Evolutionary conservation across 331 rosid genomes (phyloP).

Genomic region (Malus hybrid): DNA sequence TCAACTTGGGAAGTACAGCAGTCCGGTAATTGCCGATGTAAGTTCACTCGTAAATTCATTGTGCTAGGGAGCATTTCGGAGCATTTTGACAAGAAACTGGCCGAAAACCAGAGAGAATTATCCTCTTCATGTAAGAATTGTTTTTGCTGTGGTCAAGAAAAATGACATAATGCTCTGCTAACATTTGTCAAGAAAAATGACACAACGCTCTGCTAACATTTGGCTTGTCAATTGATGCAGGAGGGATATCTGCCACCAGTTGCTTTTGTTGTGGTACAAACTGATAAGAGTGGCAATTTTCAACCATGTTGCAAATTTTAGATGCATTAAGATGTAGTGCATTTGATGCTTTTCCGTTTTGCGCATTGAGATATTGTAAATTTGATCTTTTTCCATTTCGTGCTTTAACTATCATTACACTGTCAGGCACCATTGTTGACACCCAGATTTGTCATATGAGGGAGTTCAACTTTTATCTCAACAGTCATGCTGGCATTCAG

Average conservation of each 20-base stretch:
- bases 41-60: neutral
- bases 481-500: constrained; percentile 79
- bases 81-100: constrained; percentile 33
- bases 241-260: constrained; percentile 35
- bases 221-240: constrained; percentile 67
- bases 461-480: constrained; percentile 65
- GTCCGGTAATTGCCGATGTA: constrained; percentile 81
- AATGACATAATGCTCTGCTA: neutral
- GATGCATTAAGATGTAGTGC: neutral
- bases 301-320: constrained; percentile 43
- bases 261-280: constrained; percentile 71
- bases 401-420: neutral
- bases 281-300: constrained; percentile 60
- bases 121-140: constrained; percentile 60
- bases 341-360: neutral
- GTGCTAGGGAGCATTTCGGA: constrained; percentile 46
- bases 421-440: constrained; percentile 67
- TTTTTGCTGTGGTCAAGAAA: neutral
- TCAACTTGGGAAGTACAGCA: constrained; percentile 26
- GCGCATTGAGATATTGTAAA: too few relatives aligned
- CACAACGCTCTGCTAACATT: neutral
- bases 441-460: constrained; percentile 53
- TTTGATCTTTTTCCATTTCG: too few relatives aligned
- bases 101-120: constrained; percentile 41
- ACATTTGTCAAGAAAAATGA: neutral